Evolutionary conservation across 23 red algal species (phyloP).

Genomic region (Agarophyton chilense): DNA sequence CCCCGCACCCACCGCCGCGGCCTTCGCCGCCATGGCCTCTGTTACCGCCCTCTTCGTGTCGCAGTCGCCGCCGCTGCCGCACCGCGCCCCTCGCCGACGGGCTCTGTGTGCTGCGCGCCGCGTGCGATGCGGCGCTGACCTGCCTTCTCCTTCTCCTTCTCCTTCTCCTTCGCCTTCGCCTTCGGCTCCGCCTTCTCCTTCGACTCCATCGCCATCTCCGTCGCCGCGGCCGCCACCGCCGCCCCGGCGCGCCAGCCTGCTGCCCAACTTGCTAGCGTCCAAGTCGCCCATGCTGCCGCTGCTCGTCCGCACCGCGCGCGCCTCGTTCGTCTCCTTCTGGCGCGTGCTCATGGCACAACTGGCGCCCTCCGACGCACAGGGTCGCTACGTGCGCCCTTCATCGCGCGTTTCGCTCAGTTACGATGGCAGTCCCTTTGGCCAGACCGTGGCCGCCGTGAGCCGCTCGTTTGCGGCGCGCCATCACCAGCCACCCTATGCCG

Average conservation of each 20-base stretch:
- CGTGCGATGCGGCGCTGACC: neutral
- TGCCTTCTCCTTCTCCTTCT: too few species aligned
- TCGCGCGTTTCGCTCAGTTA: neutral
- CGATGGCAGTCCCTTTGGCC: neutral
- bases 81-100: neutral
- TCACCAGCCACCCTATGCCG: conserved; percentile 32
- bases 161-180: too few species aligned
- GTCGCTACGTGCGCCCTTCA: conserved; percentile 75
- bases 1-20: too few species aligned
- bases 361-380: conserved; percentile 68
- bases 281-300: conserved; percentile 54
- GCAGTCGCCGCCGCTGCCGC: neutral
- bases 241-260: neutral
- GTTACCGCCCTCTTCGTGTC: too few species aligned
- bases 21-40: too few species aligned
- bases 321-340: conserved; percentile 44
- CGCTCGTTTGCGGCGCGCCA: neutral
- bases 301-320: conserved; percentile 72
- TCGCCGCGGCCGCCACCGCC: neutral
- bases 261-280: conserved; percentile 1
- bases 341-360: conserved; percentile 80
- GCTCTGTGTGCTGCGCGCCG: neutral
- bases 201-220: neutral
- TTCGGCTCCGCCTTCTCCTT: too few species aligned
- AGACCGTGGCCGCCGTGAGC: neutral